These are phyloP conservation scores for Candida oleophila DNA, from an alignment of 805 yeast genomes.

Conservation along the genomic window DNA sequence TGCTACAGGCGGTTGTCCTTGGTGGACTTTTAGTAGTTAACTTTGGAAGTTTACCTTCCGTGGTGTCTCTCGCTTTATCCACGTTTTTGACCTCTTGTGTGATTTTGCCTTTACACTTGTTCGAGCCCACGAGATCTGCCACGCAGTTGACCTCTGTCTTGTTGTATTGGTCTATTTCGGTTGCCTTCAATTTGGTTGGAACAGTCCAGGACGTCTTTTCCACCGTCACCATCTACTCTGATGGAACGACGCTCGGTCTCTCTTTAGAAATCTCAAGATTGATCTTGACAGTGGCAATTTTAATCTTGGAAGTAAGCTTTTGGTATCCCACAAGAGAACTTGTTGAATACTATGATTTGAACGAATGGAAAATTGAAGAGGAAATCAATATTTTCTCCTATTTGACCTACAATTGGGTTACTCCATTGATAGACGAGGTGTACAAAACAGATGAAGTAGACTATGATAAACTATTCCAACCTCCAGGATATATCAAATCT, in stretches of 20 bases:
- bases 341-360: slow-evolving; percentile 15
- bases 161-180: slow-evolving; percentile 34
- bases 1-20: background rate
- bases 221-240: slow-evolving; percentile 11
- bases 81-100: background rate
- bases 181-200: slow-evolving; percentile 3
- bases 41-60: background rate
- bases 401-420: slow-evolving; percentile 14
- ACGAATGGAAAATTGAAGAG: slow-evolving; percentile 8
- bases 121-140: slow-evolving; percentile 42
- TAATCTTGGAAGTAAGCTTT: slow-evolving; percentile 17
- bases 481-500: slow-evolving; percentile 58
- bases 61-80: background rate
- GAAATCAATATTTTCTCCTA: slow-evolving; percentile 12
- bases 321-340: slow-evolving; percentile 20
- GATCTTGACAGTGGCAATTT: slow-evolving; percentile 14
- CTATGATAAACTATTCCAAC: slow-evolving; percentile 30
- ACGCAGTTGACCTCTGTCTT: slow-evolving; percentile 38
- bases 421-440: slow-evolving; percentile 11
- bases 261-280: slow-evolving; percentile 14
- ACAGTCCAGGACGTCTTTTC: slow-evolving; percentile 19
- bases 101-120: slow-evolving; percentile 26
- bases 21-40: background rate
- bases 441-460: slow-evolving; percentile 18
- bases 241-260: slow-evolving; percentile 1